These are phyloP conservation scores for Cadophora gregata DNA, from an alignment of 2,329 filamentous ascomycete species.

Conservation along the genomic window DNA sequence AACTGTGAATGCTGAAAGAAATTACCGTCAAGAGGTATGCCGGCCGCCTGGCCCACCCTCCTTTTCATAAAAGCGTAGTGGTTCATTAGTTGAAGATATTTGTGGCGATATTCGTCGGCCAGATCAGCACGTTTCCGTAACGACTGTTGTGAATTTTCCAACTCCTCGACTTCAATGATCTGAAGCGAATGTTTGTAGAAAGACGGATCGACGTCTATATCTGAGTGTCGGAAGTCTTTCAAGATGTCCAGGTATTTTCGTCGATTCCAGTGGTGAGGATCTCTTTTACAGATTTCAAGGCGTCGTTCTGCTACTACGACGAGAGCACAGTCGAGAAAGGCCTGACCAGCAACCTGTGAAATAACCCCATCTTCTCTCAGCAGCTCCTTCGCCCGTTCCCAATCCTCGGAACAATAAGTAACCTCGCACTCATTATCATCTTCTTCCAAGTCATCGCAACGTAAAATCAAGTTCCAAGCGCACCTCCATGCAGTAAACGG, in stretches of 20 bases:
- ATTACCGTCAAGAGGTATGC: not conserved
- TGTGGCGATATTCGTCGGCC: conserved; percentile 29
- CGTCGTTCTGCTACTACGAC: conserved; percentile 33
- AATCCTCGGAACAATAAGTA: conserved; percentile 26
- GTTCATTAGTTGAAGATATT: conserved; percentile 29
- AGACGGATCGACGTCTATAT: conserved; percentile 25
- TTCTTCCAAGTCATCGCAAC: conserved; percentile 15
- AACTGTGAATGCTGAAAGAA: not conserved
- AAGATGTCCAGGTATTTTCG: conserved; percentile 31
- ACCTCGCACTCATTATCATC: conserved; percentile 6
- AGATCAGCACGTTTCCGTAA: conserved; percentile 12
- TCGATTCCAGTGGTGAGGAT: conserved; percentile 14
- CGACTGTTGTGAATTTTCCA: conserved; percentile 13
- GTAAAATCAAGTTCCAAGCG: conserved; percentile 22
- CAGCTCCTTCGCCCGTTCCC: conserved; percentile 30
- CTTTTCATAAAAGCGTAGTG: not conserved
- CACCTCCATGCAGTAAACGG: conserved; percentile 24
- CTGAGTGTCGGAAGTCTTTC: conserved; percentile 29
- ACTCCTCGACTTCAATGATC: conserved; percentile 28
- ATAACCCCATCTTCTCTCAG: conserved; percentile 24
- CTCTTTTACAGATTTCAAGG: conserved; percentile 23
- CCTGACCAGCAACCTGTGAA: conserved; percentile 21
- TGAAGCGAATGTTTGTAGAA: conserved; percentile 35
- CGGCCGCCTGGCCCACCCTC: not conserved
- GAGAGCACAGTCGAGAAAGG: conserved; percentile 32